Conservation (phyloP, 768 basidiomycete genomes). For the Lentinus brumalis region DNA sequence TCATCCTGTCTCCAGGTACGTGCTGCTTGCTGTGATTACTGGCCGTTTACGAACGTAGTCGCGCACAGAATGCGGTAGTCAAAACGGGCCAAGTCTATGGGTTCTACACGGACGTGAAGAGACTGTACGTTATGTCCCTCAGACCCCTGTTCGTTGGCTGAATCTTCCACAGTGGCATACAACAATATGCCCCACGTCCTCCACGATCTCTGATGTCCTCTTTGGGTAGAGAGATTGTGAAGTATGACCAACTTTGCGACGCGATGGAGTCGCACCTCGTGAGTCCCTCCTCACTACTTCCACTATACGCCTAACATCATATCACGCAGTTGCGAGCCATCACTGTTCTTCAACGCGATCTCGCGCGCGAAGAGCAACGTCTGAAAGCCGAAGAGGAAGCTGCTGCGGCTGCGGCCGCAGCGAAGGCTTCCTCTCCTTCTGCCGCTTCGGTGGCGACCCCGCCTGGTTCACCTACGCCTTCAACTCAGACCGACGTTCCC, state of each 20-base stretch:
- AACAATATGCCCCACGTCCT: conserved; percentile 58
- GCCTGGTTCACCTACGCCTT: conserved; percentile 18
- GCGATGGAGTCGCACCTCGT: conserved; percentile 73
- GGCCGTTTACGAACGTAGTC: background rate
- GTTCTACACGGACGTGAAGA: conserved; percentile 66
- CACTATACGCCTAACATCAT: background rate
- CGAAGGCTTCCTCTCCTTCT: conserved; percentile 36
- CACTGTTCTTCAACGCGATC: conserved; percentile 69
- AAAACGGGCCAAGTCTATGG: conserved; percentile 72
- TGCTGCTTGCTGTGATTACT: too few relatives aligned
- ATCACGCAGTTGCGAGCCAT: conserved; percentile 64
- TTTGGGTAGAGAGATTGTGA: conserved; percentile 74
- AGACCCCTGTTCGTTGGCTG: background rate
- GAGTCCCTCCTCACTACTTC: conserved; percentile 31
- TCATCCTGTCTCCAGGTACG: conserved; percentile 57
- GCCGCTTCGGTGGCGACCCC: conserved; percentile 22
- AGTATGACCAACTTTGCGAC: conserved; percentile 80
- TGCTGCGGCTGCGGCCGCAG: conserved; percentile 36
- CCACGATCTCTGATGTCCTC: conserved; percentile 65
- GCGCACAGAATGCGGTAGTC: conserved; percentile 56
- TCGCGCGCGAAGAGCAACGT: conserved; percentile 60
- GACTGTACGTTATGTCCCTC: conserved; percentile 66
- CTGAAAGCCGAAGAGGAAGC: conserved; percentile 46
- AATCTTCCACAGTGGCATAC: conserved; percentile 51
- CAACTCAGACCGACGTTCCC: conserved; percentile 8